Percentiles rank a stretch among this genome's conserved stretches.
Conservation (phyloP, 1,284 basidiomycete species). For the Cryptococcus sp. region DNA sequence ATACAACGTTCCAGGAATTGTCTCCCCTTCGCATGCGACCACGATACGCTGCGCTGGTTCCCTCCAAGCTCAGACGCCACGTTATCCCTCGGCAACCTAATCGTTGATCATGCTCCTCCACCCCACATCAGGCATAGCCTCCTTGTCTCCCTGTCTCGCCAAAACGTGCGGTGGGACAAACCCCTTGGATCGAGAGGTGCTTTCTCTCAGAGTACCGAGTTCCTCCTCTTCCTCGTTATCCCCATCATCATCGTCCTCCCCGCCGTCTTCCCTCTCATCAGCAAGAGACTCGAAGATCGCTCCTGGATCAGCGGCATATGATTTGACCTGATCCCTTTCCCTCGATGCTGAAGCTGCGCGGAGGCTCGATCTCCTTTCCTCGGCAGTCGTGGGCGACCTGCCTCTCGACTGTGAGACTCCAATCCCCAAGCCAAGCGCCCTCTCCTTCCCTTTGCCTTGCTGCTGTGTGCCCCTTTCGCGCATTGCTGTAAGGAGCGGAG, state of each 20-base stretch:
- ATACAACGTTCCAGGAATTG: not conserved
- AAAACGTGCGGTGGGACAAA: conserved; percentile 50
- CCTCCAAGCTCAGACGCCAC: no score
- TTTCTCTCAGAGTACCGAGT: conserved; percentile 30
- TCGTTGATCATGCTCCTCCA: conserved; percentile 39
- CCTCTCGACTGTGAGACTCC: conserved; percentile 8
- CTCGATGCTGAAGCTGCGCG: conserved; percentile 35
- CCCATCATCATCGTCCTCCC: conserved; percentile 28
- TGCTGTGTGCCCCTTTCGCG: conserved; percentile 27
- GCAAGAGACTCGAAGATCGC: conserved; percentile 43
- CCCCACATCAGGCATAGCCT: conserved; percentile 30
- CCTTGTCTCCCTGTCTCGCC: conserved; percentile 28
- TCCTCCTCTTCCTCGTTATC: conserved; percentile 22
- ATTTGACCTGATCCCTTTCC: conserved; percentile 36
- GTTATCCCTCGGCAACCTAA: not conserved
- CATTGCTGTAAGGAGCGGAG: conserved; percentile 46
- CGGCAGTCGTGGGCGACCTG: not conserved
- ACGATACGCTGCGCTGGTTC: not conserved
- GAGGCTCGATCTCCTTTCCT: not conserved
- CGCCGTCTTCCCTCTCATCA: conserved; percentile 28
- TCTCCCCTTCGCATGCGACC: no score
- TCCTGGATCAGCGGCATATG: conserved; percentile 42
- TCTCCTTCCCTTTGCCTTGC: conserved; percentile 1
- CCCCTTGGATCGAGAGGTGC: conserved; percentile 6
- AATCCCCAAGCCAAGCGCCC: conserved; percentile 19